Evolutionary conservation across 129 eudicot species (phyloP).

Genomic region (Saussurea involucrata): DNA sequence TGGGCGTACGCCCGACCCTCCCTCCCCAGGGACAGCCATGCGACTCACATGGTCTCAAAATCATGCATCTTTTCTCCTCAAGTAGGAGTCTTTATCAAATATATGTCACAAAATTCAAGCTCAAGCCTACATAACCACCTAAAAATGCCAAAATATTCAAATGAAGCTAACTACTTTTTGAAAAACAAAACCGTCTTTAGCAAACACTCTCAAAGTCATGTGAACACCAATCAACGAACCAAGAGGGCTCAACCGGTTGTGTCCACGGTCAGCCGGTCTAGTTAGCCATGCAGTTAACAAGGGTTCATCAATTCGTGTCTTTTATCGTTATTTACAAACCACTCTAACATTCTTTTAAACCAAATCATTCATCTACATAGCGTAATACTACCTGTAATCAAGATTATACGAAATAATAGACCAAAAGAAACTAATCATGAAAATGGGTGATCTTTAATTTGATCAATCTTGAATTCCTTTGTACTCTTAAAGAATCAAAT

Average conservation of each 20-base stretch:
- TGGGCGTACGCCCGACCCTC: no score
- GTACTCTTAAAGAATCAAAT: constrained; percentile 27
- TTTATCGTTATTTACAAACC: not conserved
- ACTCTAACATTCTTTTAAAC: not conserved
- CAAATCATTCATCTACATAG: not conserved
- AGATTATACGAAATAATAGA: constrained; percentile 5
- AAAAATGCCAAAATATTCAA: constrained; percentile 20
- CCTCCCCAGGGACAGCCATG: no score
- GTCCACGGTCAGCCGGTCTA: not conserved
- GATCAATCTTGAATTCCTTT: constrained; percentile 17
- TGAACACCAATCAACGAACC: not conserved
- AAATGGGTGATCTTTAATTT: constrained; percentile 11
- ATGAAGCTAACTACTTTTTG: constrained; percentile 25
- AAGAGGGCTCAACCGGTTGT: not conserved
- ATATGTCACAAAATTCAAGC: constrained; percentile 26
- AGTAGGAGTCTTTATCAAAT: constrained; percentile 16
- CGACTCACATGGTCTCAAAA: not conserved
- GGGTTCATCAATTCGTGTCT: not conserved
- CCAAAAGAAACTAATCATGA: not conserved
- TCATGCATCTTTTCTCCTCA: not conserved
- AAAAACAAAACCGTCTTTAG: constrained; percentile 18
- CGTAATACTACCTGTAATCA: not conserved
- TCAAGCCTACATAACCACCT: constrained; percentile 19
- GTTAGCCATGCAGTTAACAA: not conserved
- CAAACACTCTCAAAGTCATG: constrained; percentile 6